Base-by-base conservation (phyloP, 2,329 filamentous ascomycete species). In the Aspergillus texensis region DNA sequence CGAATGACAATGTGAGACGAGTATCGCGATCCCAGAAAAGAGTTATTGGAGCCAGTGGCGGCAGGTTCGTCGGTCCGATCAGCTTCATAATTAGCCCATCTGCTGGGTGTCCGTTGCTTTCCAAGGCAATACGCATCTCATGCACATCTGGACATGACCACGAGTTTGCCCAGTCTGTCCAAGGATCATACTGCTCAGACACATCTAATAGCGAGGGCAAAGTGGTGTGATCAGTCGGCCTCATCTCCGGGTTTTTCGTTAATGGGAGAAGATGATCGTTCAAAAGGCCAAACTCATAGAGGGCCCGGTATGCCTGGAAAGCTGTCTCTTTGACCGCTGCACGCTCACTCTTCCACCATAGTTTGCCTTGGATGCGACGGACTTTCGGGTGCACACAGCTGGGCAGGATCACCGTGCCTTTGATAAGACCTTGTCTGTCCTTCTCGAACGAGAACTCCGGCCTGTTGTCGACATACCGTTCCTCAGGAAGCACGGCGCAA, bases 281-380 rank as follows among this genome's bases (percentile, higher is more conserved):
- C 1, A 98, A 77, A 6, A 97, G 80, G 0, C 90, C 90, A 30
- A 86, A 89, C 9, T 85, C 70, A 72, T 94, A 88, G 0, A 98
- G 81, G 6, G 82, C 82, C 26, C 86, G 78, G 72, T 94, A 97
- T 1, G 93, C 91, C 71, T 92, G 86, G 65, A 96, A 95, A 0
- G 92, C 91, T 1, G 90, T 92, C 75, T 97, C 94, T 72, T 91
- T 92, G 68, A 83, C 88, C 0, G 93, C 93, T 68, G 87, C 88
- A 62, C 83, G 86, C 71, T 95, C 89, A 0, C 88, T 91, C 12
- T 68, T 76, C 93, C 93, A 97, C n/a, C 75, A 66, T 41, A 74
- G 66, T 32, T 75, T 74, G 58, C 89, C 86, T 26, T 78, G 70
- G 0, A 85, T 82, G 45, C 77, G 79, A 19, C 91, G 86, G 11